Conservation (phyloP, 2,329 filamentous ascomycete genomes). For the Penicillium concentricum region DNA sequence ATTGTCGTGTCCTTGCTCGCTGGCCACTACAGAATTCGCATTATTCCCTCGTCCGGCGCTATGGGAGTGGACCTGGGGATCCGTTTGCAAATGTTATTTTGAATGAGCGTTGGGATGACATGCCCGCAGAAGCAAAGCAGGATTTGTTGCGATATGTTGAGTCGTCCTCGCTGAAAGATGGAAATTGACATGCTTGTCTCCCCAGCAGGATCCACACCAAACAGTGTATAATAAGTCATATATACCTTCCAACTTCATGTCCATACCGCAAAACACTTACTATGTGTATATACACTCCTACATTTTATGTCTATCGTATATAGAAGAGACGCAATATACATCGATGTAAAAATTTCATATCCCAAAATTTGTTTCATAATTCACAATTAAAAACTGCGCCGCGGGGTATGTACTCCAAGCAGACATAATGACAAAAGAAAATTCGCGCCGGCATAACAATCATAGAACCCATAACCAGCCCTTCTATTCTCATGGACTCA, state of each 20-base stretch:
- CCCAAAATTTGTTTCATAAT: neutral
- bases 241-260: neutral
- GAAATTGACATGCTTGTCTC: neutral
- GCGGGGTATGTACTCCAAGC: constrained; percentile 6
- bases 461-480: constrained; percentile 3
- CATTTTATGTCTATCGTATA: neutral
- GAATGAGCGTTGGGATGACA: constrained; percentile 32
- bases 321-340: neutral
- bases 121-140: constrained; percentile 26
- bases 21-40: constrained; percentile 38
- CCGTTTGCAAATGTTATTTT: constrained; percentile 36
- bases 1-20: constrained; percentile 31
- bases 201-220: neutral
- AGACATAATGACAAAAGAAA: neutral
- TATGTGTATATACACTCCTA: neutral
- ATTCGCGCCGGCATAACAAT: constrained; percentile 1
- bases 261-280: neutral
- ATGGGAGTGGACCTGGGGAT: constrained; percentile 30
- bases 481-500: neutral
- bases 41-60: constrained; percentile 33
- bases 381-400: neutral
- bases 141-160: constrained; percentile 24
- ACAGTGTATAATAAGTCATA: neutral
- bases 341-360: neutral
- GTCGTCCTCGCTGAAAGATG: neutral